Conservation (phyloP, 768 basidiomycete genomes). For the Lentinula boryana region DNA sequence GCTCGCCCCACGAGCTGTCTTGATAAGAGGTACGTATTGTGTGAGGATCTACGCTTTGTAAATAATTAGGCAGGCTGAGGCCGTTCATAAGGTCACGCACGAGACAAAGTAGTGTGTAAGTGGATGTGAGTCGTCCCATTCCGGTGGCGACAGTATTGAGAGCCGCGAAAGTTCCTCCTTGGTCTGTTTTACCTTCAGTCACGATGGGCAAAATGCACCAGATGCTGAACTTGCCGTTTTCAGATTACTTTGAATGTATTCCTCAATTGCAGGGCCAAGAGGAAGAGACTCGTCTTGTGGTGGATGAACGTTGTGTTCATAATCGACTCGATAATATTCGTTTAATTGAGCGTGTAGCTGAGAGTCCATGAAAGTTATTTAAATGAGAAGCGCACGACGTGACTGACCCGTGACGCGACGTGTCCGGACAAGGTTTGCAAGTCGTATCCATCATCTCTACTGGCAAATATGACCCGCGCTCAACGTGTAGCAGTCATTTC, state of each 20-base stretch:
- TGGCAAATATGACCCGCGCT: conserved; percentile 52
- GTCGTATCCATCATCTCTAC: neutral
- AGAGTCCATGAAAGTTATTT: neutral
- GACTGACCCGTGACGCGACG: neutral
- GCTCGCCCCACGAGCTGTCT: conserved; percentile 51
- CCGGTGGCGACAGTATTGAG: conserved; percentile 27
- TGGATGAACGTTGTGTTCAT: conserved; percentile 13
- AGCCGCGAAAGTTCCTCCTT: conserved; percentile 28
- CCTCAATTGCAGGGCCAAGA: conserved; percentile 20
- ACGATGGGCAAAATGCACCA: neutral
- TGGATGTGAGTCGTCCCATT: conserved; percentile 23
- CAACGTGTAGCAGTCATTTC: conserved; percentile 44
- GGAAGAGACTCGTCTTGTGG: conserved; percentile 10
- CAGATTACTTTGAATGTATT: conserved; percentile 18
- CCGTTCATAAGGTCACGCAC: conserved; percentile 14
- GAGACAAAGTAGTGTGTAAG: conserved; percentile 32
- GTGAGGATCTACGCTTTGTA: conserved; percentile 40
- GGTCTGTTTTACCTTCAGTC: conserved; percentile 15
- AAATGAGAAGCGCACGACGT: neutral
- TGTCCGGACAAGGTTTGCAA: neutral
- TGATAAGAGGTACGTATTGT: conserved; percentile 61
- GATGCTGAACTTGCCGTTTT: conserved; percentile 9
- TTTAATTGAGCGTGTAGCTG: neutral
- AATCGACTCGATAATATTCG: neutral
- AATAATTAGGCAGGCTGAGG: neutral